Evolutionary conservation across 129 eudicot genomes (phyloP), one percentile per base, ranked within the genome.

Genomic region (Flaveria ramosissima): DNA sequence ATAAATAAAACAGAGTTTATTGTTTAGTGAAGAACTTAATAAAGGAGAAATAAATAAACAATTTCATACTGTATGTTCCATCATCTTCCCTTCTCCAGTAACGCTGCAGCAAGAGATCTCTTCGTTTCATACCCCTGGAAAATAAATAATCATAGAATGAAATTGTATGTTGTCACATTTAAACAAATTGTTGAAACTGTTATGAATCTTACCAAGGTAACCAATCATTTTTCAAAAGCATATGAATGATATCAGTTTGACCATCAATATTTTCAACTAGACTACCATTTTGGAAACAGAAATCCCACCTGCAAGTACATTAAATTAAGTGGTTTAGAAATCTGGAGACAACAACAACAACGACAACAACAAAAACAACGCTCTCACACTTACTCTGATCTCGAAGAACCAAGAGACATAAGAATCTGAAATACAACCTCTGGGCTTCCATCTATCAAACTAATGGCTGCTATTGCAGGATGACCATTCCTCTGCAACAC

Each of bases 361-460:
- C 2, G 1, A 56, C 8, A 21, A 19, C 20, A 19, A 19, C 0
- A 17, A 17, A 9, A 20, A 16, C 6, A 1, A 16, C 6, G 36
- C 36, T 30, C 3, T 14, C 64, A 10, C 30, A 9, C 92, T 82
- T 88, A 91, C 97, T 88, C 90, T 72, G 94, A 83, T 85, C 97
- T 84, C 74, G 97, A 91, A 72, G 92, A 81, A 71, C 94, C 94
- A 80, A 88, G 86, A 56, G 97, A 91, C 92, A 86, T 88, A 39
- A 91, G 81, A 3, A 88, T 86, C 57, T 76, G 87, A 65, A 88
- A 91, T 81, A 91, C 69, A 75, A 81, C 89, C 69, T 91, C 84
- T 65, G 97, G 80, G 30, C 84, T 78, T 83, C 86, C 93, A 78
- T 91, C 85, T 17, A 91, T 83, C 46, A 91, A 87, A 36, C 97